Evolutionary conservation across 805 yeast species (phyloP), one percentile per base, ranked within the genome.

Genomic region (Candida ponderosae): DNA sequence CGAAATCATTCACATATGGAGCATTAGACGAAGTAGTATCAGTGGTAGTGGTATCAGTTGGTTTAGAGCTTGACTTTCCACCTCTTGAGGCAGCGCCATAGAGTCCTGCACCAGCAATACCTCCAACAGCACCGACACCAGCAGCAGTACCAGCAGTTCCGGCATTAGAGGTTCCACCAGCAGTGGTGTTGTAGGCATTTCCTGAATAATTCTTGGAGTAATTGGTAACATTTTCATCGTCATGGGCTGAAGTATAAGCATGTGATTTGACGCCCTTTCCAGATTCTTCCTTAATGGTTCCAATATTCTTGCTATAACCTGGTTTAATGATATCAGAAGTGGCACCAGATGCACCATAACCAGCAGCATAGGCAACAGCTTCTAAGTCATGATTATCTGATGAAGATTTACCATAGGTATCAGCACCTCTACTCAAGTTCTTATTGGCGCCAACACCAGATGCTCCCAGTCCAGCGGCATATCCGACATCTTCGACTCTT

Each of bases 321-420:
- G 4, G 11, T 4, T 21, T 16, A 17, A 29, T 23, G 15, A 7
- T 13, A 21, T 31, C 26, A 9, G 35, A 27, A 15, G 41, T 40
- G 2, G 41, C 42, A 31, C 40, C 44, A 27, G 39, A 29, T 8
- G 39, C 41, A 17, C 37, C 40, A 8, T 35, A 20, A 0, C 45
- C 47, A 28, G 46, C 34, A 17, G 44, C 42, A 27, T 36, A 32
- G 8, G 33, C 41, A 21, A 38, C 42, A 26, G 37, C 39, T 5
- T 37, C 47, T 17, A 20, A 30, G 32, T 31, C 24, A 6, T 18
- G 30, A 11, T 21, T 32, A 9, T 18, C 26, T 18, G 32, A 24
- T 19, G 23, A 16, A 15, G 16, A 20, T 6, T 28, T 32, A 14
- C 23, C 16, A n/a, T 29, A 15, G 31, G 18, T 33, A 29, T 34